These are phyloP conservation scores for Fusarium tricinctum DNA, from an alignment of 2,329 filamentous ascomycete genomes.

Conservation along the genomic window DNA sequence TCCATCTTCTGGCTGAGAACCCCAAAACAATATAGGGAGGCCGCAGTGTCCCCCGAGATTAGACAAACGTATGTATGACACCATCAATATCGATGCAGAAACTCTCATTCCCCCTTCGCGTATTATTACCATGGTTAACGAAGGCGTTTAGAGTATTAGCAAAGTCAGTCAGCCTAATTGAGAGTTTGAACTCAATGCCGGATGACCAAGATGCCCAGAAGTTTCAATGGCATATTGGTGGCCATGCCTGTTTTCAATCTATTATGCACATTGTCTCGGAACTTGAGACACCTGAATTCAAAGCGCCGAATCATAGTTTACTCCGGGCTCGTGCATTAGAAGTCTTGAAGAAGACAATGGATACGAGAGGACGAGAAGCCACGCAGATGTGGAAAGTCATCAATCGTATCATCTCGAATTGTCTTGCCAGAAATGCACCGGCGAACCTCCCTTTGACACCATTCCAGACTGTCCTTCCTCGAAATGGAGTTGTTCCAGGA, in stretches of 20 bases:
- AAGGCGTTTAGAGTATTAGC: neutral
- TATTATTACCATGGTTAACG: neutral
- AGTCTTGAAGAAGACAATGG: neutral
- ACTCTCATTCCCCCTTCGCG: too few species aligned
- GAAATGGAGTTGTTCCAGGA: too few species aligned
- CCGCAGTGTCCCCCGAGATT: conserved; percentile 1
- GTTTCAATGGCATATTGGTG: conserved; percentile 5
- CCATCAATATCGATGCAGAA: too few species aligned
- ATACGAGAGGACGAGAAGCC: neutral
- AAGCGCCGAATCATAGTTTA: neutral
- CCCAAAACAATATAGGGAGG: conserved; percentile 1
- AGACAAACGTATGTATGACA: neutral
- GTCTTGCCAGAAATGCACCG: neutral
- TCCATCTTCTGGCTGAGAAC: conserved; percentile 10
- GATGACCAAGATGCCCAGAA: neutral
- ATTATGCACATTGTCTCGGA: conserved; percentile 12
- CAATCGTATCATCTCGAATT: conserved; percentile 7
- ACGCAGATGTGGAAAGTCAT: conserved; percentile 13
- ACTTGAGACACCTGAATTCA: neutral
- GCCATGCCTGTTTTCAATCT: conserved; percentile 9
- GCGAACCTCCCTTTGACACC: neutral
- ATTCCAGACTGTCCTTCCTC: neutral
- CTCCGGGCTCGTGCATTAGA: neutral
- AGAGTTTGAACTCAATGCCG: neutral
- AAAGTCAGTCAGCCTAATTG: neutral